Conservation (phyloP, 2,329 filamentous ascomycete genomes). For the Penicillium sp. region DNA sequence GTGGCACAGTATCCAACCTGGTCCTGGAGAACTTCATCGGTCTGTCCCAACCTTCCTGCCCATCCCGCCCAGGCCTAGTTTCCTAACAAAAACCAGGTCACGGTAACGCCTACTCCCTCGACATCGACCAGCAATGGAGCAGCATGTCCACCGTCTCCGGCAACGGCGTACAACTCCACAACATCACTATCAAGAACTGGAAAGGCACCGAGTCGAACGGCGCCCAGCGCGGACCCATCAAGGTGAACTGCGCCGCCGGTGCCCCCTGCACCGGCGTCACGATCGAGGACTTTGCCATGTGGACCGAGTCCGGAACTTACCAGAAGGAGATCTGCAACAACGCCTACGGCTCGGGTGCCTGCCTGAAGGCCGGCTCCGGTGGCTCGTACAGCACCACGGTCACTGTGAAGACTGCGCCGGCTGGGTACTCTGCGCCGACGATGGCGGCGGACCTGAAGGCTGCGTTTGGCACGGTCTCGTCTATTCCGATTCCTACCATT, state of each 20-base stretch:
- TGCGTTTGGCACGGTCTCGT: constrained; percentile 26
- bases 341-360: constrained; percentile 52
- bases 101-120: constrained; percentile 59
- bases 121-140: constrained; percentile 58
- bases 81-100: constrained; percentile 44
- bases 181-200: constrained; percentile 59
- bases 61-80: background rate
- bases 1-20: constrained; percentile 53
- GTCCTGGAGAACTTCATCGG: constrained; percentile 59
- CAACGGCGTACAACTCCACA: constrained; percentile 54
- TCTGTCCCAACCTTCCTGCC: constrained; percentile 9
- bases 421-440: constrained; percentile 30
- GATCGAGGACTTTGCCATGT: constrained; percentile 55
- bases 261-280: constrained; percentile 57
- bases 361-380: constrained; percentile 39
- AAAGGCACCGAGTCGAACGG: constrained; percentile 56
- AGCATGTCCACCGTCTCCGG: constrained; percentile 47
- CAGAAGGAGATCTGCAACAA: constrained; percentile 49
- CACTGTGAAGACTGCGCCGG: constrained; percentile 26
- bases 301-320: constrained; percentile 32
- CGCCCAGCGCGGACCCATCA: constrained; percentile 54
- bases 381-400: constrained; percentile 25
- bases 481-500: constrained; percentile 32
- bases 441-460: constrained; percentile 29
- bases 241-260: constrained; percentile 53